A percentile compares a stretch with the other conserved stretches of the same genome.
Conservation (phyloP, 2,329 filamentous ascomycete genomes). For the Scolecobasidium constrictum region DNA sequence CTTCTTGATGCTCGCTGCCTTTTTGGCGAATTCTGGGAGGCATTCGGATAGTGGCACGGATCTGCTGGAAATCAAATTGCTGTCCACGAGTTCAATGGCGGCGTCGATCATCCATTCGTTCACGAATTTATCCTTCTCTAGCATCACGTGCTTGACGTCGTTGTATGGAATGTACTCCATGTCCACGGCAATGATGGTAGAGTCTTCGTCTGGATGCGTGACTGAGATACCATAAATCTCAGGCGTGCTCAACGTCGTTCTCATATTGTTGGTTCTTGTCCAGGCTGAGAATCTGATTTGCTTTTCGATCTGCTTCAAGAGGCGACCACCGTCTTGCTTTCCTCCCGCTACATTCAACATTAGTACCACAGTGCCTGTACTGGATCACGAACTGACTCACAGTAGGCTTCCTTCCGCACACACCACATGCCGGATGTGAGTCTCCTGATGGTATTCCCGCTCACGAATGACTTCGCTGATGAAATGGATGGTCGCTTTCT, state of each 20-base stretch:
- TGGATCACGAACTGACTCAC: no score
- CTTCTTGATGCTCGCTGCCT: background rate
- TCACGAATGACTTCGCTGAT: no score
- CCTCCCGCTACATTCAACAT: no score
- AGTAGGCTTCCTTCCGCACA: no score
- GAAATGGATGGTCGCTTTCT: no score
- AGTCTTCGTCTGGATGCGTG: background rate
- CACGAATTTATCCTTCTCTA: background rate
- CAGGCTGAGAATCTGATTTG: conserved; percentile 1
- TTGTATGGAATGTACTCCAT: conserved; percentile 6
- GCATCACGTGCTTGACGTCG: background rate
- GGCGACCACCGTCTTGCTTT: conserved; percentile 3
- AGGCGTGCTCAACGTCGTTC: background rate
- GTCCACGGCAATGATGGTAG: background rate
- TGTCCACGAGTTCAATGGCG: conserved; percentile 2
- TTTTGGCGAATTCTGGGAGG: conserved; percentile 1
- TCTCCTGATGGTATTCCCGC: no score
- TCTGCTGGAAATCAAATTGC: background rate
- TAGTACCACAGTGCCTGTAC: no score
- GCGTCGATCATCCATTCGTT: conserved; percentile 1
- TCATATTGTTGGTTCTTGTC: background rate
- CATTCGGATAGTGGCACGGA: background rate
- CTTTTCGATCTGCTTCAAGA: conserved; percentile 6
- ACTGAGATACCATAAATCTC: conserved; percentile 2
- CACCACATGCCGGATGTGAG: no score